Percentiles rank a stretch among this genome's conserved stretches.
phyloP scores from a whole-genome alignment of 176 grass and related monocot species.

The Ensete glaucum region DNA sequence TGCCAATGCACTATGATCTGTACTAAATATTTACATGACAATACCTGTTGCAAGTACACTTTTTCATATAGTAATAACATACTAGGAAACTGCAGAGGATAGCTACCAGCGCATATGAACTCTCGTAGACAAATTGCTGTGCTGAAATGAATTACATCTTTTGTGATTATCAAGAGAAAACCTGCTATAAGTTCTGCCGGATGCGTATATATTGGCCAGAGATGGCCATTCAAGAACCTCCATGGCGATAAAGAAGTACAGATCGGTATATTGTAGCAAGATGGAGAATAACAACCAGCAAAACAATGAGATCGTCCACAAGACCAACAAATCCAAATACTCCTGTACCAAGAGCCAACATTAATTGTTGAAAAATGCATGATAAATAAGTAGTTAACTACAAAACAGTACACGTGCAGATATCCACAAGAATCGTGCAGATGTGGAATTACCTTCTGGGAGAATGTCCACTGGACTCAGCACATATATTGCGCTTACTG shows the following conservation, averaged over 20 bases:
- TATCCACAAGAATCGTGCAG: background rate
- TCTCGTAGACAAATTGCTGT: too few relatives aligned
- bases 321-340: slow-evolving; percentile 62
- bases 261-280: slow-evolving; percentile 76
- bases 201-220: background rate
- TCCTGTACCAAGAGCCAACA: slow-evolving; percentile 22
- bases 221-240: slow-evolving; percentile 24
- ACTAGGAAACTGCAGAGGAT: too few relatives aligned
- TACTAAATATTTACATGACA: too few relatives aligned
- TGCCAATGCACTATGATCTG: too few relatives aligned
- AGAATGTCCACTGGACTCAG: slow-evolving; percentile 84
- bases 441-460: slow-evolving; percentile 49
- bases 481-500: slow-evolving; percentile 64
- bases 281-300: slow-evolving; percentile 82
- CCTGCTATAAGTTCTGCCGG: background rate
- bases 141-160: too few relatives aligned
- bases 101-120: too few relatives aligned
- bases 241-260: slow-evolving; percentile 80
- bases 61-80: too few relatives aligned
- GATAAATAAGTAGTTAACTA: background rate
- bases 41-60: too few relatives aligned
- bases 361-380: background rate
- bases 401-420: background rate
- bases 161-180: background rate
- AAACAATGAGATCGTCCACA: slow-evolving; percentile 62